Base-by-base conservation (phyloP, 1,284 basidiomycete genomes). In the Coniferiporia weirii region DNA sequence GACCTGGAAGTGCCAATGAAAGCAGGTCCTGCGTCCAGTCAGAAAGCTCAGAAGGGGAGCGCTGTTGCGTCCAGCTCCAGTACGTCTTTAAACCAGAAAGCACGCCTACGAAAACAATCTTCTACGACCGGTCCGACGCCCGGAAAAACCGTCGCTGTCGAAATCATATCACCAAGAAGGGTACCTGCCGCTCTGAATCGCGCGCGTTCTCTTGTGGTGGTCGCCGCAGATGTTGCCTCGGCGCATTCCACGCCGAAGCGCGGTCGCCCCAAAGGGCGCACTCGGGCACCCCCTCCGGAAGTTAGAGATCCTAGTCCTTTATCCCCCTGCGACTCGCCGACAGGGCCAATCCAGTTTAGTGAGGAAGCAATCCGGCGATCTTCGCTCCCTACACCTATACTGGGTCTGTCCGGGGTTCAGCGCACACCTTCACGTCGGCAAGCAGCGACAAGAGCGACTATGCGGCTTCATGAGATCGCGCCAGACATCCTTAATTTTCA, bases 401-500 rank as follows among this genome's bases (percentile, higher is more conserved):
- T 58, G 50, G 27, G 55, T 54, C 12, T 43, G 34, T 19, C 45
- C 43, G 35, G 47, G 35, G 15, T 60, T 46, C 43, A 61, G 53
- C 57, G 61, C 45, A 49, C 62, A 38, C 66, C 71, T 35, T 73
- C 75, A 19, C 76, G 73, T 65, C 76, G 85, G 32, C 76, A 73
- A 19, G 91, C 91, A 8, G 89, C 91, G 0, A 76, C 77, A 13
- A 83, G 79, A 64, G 91, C 90, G 1, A 77, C 75, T 3, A 75
- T 81, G 63, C 78, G 75, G 64, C 70, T 94, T 46, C 80, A 79
- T 12, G 79, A 79, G 63, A 74, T 91, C 61, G 91, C 92, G 83
- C 86, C 89, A 0, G 91, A 94, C 65, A 76, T 91, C 9, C 65
- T 83, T 49, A 79, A 74, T 60, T 93, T 79, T 65, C 81, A 91